Percentiles rank a stretch among this genome's conserved stretches.
phyloP scores from a whole-genome alignment of 2,329 filamentous ascomycete species.

The Talaromyces pinophilus region DNA sequence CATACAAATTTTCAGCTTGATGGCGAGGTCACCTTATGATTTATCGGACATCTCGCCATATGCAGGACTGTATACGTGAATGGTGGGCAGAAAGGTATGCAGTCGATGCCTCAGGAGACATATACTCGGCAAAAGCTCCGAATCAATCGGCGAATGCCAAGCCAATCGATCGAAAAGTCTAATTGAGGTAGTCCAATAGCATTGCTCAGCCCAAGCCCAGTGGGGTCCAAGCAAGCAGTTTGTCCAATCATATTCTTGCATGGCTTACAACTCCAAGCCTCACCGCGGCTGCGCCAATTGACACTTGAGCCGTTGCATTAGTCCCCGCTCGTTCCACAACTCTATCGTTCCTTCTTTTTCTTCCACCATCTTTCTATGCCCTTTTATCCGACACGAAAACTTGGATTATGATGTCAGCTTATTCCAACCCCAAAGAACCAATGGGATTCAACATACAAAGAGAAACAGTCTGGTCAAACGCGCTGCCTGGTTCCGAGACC shows the following conservation, averaged over 20 bases:
- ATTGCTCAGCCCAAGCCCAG: too few species aligned
- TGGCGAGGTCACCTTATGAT: neutral
- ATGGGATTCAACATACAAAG: neutral
- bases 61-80: neutral
- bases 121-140: neutral
- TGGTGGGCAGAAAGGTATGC: neutral
- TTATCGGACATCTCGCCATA: neutral
- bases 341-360: neutral
- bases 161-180: neutral
- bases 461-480: neutral
- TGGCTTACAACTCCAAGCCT: neutral
- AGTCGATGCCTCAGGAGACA: neutral
- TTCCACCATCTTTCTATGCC: neutral
- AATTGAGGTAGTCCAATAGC: neutral
- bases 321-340: constrained; percentile 5
- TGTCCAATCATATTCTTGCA: too few species aligned
- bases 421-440: neutral
- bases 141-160: neutral
- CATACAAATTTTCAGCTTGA: neutral
- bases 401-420: constrained; percentile 3
- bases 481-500: neutral
- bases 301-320: neutral
- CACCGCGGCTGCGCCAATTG: neutral
- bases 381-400: neutral
- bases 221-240: too few species aligned